Conservation (phyloP, 2,329 filamentous ascomycete species). For the Ophiostoma sp. region DNA sequence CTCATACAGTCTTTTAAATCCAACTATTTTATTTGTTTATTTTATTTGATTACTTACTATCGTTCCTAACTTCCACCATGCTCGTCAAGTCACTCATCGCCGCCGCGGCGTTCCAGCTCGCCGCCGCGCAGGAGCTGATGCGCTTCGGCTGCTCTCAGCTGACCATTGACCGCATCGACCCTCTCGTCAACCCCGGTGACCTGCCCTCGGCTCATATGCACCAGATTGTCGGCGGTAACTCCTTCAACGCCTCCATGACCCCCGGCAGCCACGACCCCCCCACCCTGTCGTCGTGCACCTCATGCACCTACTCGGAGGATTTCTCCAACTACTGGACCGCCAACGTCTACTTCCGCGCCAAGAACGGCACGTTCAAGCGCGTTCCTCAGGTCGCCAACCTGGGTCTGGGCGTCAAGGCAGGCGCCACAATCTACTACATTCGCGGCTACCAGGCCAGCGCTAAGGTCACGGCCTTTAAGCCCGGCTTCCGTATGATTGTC, state of each 20-base stretch:
- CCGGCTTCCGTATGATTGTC: conserved; percentile 50
- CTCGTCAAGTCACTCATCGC: conserved; percentile 34
- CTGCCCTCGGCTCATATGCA: conserved; percentile 42
- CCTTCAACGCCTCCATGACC: conserved; percentile 43
- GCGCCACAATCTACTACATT: conserved; percentile 48
- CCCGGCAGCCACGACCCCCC: conserved; percentile 27
- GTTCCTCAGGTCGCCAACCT: conserved; percentile 48
- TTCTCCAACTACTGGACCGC: conserved; percentile 41
- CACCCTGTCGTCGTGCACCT: conserved; percentile 31
- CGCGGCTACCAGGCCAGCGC: conserved; percentile 39
- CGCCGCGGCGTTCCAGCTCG: conserved; percentile 33
- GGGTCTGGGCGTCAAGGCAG: conserved; percentile 48
- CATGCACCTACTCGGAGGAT: conserved; percentile 39
- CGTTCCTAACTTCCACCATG: conserved; percentile 31
- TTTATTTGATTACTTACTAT: neutral
- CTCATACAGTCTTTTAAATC: neutral
- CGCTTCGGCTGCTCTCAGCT: conserved; percentile 35
- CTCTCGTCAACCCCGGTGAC: conserved; percentile 40
- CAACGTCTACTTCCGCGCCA: conserved; percentile 35
- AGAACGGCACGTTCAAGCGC: conserved; percentile 41
- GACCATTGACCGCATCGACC: conserved; percentile 33
- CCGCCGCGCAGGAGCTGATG: conserved; percentile 39
- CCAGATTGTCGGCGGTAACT: conserved; percentile 43
- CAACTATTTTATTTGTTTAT: neutral
- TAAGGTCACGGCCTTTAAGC: conserved; percentile 44